Evolutionary conservation across 2,329 filamentous ascomycete genomes (phyloP).

Genomic region (Exophiala sp.): DNA sequence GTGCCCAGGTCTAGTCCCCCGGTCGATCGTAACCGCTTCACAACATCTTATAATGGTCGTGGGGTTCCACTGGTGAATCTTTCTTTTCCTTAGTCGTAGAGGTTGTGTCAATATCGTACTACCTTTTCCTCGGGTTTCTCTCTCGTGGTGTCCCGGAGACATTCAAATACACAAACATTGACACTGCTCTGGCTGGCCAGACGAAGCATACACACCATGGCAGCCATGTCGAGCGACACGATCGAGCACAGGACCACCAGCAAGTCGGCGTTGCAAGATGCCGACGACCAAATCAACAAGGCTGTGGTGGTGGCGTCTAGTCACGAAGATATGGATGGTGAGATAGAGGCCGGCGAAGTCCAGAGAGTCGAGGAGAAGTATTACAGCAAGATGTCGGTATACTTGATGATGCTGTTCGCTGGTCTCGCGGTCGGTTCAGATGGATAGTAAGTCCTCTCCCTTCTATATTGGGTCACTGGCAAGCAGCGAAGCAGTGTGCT

Average conservation of each 20-base stretch:
- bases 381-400: slow-evolving; percentile 26
- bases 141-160: no score
- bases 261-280: neutral
- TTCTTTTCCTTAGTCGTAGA: no score
- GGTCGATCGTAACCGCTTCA: no score
- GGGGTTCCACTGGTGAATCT: no score
- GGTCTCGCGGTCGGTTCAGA: slow-evolving; percentile 38
- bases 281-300: neutral
- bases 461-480: no score
- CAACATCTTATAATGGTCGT: no score
- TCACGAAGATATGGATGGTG: neutral
- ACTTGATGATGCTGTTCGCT: slow-evolving; percentile 34
- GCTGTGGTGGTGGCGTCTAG: neutral
- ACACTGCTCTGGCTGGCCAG: no score
- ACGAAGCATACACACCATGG: neutral
- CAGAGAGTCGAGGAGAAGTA: slow-evolving; percentile 3
- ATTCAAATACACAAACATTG: no score
- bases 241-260: neutral
- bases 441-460: slow-evolving; percentile 34
- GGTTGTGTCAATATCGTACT: no score
- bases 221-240: neutral
- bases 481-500: no score
- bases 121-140: no score
- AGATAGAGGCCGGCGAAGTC: neutral
- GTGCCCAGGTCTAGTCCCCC: no score